These are phyloP conservation scores for Geotrichum klebahnii DNA, from an alignment of 1,139 yeast species.

Conservation along the genomic window DNA sequence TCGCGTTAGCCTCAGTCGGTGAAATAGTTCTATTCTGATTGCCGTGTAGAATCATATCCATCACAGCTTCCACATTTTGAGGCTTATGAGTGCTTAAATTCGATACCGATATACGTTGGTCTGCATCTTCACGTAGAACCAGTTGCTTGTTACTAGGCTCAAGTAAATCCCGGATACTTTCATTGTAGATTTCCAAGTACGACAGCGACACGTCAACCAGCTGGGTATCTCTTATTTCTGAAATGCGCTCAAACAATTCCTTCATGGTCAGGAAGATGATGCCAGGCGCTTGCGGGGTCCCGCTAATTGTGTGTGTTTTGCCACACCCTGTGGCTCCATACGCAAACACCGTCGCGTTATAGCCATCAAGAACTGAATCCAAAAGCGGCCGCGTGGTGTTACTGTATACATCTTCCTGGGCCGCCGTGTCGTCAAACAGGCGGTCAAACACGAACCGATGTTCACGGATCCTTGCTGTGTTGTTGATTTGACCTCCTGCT, in stretches of 20 bases:
- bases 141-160: slow-evolving; percentile 50
- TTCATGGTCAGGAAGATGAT: slow-evolving; percentile 74
- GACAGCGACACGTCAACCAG: slow-evolving; percentile 61
- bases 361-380: slow-evolving; percentile 76
- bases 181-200: slow-evolving; percentile 86
- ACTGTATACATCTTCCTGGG: slow-evolving; percentile 65
- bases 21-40: slow-evolving; percentile 75
- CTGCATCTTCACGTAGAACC: slow-evolving; percentile 67
- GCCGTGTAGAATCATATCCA: slow-evolving; percentile 71
- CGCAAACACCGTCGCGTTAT: slow-evolving; percentile 88
- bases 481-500: slow-evolving; percentile 1
- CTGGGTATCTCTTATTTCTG: slow-evolving; percentile 51
- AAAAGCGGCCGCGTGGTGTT: slow-evolving; percentile 68
- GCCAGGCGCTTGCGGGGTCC: slow-evolving; percentile 71
- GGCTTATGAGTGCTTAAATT: slow-evolving; percentile 69
- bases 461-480: slow-evolving; percentile 52
- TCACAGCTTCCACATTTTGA: slow-evolving; percentile 61
- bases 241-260: slow-evolving; percentile 64
- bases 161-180: slow-evolving; percentile 74
- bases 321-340: slow-evolving; percentile 99
- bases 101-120: slow-evolving; percentile 64
- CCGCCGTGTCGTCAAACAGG: slow-evolving; percentile 60
- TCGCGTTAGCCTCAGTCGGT: slow-evolving; percentile 85
- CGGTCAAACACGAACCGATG: slow-evolving; percentile 79
- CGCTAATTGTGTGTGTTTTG: slow-evolving; percentile 88